A percentile compares a stretch with the other conserved stretches of the same genome.
Evolutionary conservation across 1,139 yeast genomes (phyloP).

Genomic region (Magnusiomyces fungicola): DNA sequence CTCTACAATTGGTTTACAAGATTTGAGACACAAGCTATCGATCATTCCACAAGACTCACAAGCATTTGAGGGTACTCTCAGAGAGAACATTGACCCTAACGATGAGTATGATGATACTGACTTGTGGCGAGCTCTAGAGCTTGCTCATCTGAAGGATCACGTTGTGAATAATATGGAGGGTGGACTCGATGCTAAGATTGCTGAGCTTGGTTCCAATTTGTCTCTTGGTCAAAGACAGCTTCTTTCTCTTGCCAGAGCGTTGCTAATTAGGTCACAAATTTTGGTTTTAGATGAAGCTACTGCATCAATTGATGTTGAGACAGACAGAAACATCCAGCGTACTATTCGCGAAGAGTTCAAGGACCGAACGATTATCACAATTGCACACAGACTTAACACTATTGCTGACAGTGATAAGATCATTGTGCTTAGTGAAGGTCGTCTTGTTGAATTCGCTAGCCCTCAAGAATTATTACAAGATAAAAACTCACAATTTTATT

Average conservation of each 20-base stretch:
- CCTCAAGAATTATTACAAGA: conserved; percentile 64
- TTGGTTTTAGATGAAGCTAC: conserved; percentile 93
- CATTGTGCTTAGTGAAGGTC: conserved; percentile 78
- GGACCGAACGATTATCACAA: conserved; percentile 84
- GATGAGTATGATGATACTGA: conserved; percentile 60
- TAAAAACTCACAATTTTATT: conserved; percentile 64
- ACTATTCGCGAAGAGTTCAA: conserved; percentile 81
- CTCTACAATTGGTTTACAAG: conserved; percentile 65
- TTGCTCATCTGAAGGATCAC: conserved; percentile 77
- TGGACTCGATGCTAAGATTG: conserved; percentile 56
- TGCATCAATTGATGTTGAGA: conserved; percentile 95
- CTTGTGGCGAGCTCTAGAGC: conserved; percentile 77
- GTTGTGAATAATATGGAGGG: conserved; percentile 51
- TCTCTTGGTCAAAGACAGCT: conserved; percentile 91
- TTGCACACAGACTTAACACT: conserved; percentile 92
- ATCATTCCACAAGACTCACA: conserved; percentile 98
- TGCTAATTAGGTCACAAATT: conserved; percentile 69
- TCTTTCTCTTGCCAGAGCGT: conserved; percentile 84
- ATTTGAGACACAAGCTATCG: conserved; percentile 75
- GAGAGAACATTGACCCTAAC: conserved; percentile 87
- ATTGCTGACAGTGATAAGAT: conserved; percentile 87
- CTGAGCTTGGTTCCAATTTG: conserved; percentile 81
- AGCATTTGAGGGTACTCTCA: conserved; percentile 84
- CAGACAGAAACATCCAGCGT: conserved; percentile 79
- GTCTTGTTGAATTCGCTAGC: conserved; percentile 78